These are phyloP conservation scores for Boletus reticuloceps DNA, from an alignment of 768 basidiomycete species.

Conservation along the genomic window DNA sequence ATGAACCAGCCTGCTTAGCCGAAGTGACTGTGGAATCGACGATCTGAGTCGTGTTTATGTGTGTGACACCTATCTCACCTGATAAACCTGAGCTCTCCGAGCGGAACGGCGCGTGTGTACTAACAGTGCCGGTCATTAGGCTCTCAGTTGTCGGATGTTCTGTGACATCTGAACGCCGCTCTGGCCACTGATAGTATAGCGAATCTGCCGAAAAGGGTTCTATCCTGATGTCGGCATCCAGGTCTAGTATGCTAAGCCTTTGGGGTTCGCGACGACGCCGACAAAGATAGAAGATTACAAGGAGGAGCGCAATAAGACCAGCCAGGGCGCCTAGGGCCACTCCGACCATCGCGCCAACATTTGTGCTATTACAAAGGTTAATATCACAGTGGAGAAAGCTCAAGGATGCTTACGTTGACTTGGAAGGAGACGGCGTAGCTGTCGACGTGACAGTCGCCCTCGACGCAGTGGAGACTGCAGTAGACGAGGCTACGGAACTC, in stretches of 20 bases:
- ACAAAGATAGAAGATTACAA: slow-evolving; percentile 2
- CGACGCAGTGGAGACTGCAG: not conserved
- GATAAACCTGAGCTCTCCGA: not conserved
- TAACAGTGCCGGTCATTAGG: not conserved
- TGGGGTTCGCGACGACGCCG: not conserved
- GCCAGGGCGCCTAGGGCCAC: slow-evolving; percentile 11
- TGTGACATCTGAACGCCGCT: not conserved
- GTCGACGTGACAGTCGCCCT: not conserved
- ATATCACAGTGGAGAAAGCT: not conserved
- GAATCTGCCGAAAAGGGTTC: slow-evolving; percentile 1
- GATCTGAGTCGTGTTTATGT: not conserved
- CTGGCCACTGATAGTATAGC: not conserved
- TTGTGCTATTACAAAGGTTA: not conserved
- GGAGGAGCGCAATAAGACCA: not conserved
- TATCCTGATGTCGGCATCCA: not conserved
- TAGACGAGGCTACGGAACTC: not conserved
- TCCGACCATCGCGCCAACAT: slow-evolving; percentile 10
- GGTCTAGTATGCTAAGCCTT: not conserved
- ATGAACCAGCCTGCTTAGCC: not conserved
- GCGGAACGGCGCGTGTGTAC: not conserved
- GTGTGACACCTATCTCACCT: not conserved
- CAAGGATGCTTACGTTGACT: not conserved
- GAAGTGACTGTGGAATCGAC: not conserved
- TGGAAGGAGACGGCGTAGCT: not conserved
- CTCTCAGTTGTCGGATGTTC: not conserved